Conservation (phyloP, 129 eudicot genomes). For the Flaveria sonorensis region DNA sequence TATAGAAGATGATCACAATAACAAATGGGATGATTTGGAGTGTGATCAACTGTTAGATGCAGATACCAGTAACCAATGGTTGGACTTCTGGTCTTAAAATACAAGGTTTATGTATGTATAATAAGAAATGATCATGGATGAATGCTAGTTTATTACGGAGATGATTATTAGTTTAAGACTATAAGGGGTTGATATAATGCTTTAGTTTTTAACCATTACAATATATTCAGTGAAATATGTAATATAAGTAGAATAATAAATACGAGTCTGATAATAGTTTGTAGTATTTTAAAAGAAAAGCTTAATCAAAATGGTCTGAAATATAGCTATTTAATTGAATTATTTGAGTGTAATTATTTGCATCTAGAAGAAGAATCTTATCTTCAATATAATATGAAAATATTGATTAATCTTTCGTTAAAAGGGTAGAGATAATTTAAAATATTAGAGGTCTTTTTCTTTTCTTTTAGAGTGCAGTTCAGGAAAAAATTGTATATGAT, state of each 20-base stretch:
- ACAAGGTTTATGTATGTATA: conserved; percentile 26
- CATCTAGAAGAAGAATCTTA: conserved; percentile 32
- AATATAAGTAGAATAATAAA: too few species aligned
- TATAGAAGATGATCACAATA: conserved; percentile 28
- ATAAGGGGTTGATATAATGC: neutral
- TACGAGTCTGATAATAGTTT: neutral
- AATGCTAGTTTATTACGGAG: neutral
- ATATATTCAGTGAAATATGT: neutral
- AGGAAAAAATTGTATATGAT: neutral
- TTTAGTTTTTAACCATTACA: neutral
- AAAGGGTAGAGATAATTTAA: conserved; percentile 19
- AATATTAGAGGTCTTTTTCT: neutral
- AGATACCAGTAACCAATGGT: conserved; percentile 48
- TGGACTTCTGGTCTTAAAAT: conserved; percentile 65
- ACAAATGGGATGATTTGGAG: conserved; percentile 51
- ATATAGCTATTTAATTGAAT: neutral
- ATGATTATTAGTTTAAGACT: conserved; percentile 20
- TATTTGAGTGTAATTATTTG: conserved; percentile 17
- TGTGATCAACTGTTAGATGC: conserved; percentile 40
- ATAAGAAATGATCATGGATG: conserved; percentile 12
- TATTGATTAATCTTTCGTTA: neutral
- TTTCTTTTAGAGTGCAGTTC: neutral
- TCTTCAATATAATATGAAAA: neutral
- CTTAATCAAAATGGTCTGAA: neutral
- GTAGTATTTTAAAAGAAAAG: neutral